These are phyloP conservation scores for Arbutus unedo DNA, from an alignment of 148 eudicot genomes.

Conservation along the genomic window DNA sequence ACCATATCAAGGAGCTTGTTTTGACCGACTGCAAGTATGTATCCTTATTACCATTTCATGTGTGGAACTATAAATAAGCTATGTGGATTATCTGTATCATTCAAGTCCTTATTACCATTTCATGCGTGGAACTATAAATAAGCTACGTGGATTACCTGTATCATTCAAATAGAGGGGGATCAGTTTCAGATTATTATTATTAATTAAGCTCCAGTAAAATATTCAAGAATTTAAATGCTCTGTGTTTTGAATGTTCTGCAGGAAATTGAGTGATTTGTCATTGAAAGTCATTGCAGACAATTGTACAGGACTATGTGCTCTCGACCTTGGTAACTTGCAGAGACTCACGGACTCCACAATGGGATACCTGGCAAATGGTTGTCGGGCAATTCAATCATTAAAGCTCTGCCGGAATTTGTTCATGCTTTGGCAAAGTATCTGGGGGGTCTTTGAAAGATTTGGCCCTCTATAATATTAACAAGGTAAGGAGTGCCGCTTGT, in stretches of 20 bases:
- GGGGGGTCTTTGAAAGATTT: conserved; percentile 59
- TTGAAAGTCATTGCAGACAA: conserved; percentile 54
- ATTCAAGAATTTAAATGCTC: neutral
- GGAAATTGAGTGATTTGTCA: conserved; percentile 74
- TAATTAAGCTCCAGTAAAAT: neutral
- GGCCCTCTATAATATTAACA: conserved; percentile 54
- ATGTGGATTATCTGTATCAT: neutral
- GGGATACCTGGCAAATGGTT: conserved; percentile 77
- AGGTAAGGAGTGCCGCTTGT: conserved; percentile 36
- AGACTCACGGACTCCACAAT: conserved; percentile 67
- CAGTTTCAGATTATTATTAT: neutral
- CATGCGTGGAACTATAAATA: neutral
- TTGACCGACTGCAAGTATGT: conserved; percentile 73
- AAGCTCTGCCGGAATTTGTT: conserved; percentile 61
- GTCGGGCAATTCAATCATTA: conserved; percentile 44
- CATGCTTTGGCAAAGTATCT: conserved; percentile 67
- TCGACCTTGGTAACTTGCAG: conserved; percentile 57
- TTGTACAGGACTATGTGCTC: conserved; percentile 55
- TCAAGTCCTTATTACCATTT: neutral
- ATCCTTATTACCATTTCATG: neutral
- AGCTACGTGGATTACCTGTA: neutral
- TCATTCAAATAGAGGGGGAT: neutral
- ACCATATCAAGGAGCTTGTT: conserved; percentile 63
- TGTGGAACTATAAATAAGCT: neutral
- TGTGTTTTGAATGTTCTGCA: conserved; percentile 36